Percentiles rank a stretch among this genome's conserved stretches.
phyloP scores from a whole-genome alignment of 139 green algal genomes.

The Chlamydomonas sphaeroides region DNA sequence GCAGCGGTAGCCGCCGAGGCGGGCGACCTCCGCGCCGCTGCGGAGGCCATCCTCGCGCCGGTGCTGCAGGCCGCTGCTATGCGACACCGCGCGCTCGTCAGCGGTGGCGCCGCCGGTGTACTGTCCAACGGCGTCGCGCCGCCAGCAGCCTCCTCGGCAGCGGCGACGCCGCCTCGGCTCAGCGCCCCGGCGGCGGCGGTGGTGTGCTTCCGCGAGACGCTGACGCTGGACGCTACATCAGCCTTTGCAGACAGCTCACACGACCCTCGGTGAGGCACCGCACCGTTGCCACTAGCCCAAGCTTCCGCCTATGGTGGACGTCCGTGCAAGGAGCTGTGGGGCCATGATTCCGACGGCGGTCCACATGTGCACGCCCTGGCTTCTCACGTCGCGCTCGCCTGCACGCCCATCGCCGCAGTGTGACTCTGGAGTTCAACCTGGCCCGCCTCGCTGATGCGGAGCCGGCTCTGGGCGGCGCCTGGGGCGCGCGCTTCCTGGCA shows the following conservation, averaged over 20 bases:
- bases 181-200: background rate
- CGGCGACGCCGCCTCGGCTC: too few species aligned
- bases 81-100: background rate
- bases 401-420: background rate
- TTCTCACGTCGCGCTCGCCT: background rate
- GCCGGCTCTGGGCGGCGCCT: constrained; percentile 16
- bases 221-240: constrained; percentile 28
- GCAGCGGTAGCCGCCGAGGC: too few species aligned
- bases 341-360: background rate
- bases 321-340: background rate
- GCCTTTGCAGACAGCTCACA: constrained; percentile 2
- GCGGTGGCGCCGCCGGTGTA: background rate
- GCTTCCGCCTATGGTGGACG: background rate
- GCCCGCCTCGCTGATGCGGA: background rate
- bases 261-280: background rate
- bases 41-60: background rate
- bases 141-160: background rate
- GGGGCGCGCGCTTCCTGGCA: constrained; percentile 1
- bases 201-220: constrained; percentile 30
- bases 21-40: background rate
- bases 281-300: background rate
- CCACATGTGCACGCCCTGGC: too few species aligned
- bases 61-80: background rate
- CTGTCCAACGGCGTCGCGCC: background rate
- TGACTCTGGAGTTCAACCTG: constrained; percentile 14